Evolutionary conservation across 768 basidiomycete species (phyloP), one percentile per base, ranked within the genome.

Genomic region (Leccinum aurantiacum): DNA sequence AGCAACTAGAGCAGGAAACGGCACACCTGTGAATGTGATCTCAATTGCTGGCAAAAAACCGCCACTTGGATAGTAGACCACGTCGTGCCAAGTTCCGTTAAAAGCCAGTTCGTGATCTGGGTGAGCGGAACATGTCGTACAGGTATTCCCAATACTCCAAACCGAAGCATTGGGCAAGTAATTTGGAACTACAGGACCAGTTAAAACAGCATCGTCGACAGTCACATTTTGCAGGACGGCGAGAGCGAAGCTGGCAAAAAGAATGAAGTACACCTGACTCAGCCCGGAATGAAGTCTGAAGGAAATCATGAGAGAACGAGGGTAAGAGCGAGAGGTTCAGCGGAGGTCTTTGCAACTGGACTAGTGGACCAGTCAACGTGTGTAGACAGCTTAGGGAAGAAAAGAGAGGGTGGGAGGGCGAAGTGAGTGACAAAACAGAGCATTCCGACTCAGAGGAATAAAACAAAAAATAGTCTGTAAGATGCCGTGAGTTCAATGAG

Each of bases 61-160:
- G 1, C 8, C 4, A 7, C 3, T 2, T 3, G 46, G 38, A 50
- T 1, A 0, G 10, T 10, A 64, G 13, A 60, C 66, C 7, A 38
- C 1, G 5, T 64, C 67, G 13, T 68, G 67, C 67, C 67, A 68
- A 37, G 67, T 68, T 4, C 53, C 56, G 4, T 64, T 37, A 25
- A 59, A 62, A 4, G 25, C 62, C 17, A 6, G 10, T 1, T 46
- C 9, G 4, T 57, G 35, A 44, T 64, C 48, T 4, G 58, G 65
- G 2, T 15, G 4, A 3, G 19, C 59, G 1, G 6, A 0, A 10
- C 67, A 64, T 0, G 0, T 4, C 0, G 57, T 15, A 15, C 67
- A 66, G 8, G 15, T 46, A 11, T 62, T 53, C 1, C 60, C 67
- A 10, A 17, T 3, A 6, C 41, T 51, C 67, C 67, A 66, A 1